These are phyloP conservation scores for Buxus sempervirens DNA, from an alignment of 164 flowering plant genomes.

Conservation along the genomic window DNA sequence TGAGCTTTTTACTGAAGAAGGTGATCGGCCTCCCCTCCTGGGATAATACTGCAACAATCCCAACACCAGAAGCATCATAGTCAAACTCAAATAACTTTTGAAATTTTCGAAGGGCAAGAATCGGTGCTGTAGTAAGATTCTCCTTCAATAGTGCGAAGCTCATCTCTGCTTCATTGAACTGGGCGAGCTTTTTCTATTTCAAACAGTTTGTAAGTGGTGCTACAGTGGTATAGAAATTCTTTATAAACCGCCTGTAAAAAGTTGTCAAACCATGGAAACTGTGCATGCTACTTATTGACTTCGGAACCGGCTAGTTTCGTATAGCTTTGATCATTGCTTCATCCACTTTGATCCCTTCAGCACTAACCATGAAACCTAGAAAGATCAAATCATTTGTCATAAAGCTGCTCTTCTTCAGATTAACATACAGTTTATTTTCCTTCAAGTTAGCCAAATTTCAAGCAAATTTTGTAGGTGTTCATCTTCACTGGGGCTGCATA, in stretches of 20 bases:
- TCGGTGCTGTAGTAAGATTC: background rate
- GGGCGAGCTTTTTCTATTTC: background rate
- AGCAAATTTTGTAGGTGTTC: background rate
- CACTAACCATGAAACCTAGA: background rate
- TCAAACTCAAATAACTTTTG: background rate
- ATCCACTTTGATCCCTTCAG: background rate
- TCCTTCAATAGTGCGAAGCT: no score
- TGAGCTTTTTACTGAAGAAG: no score
- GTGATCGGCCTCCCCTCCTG: no score
- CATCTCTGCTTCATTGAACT: background rate
- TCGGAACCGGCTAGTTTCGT: background rate
- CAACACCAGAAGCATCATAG: background rate
- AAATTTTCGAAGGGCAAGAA: background rate
- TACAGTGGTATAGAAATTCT: background rate
- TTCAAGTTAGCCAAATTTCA: no score
- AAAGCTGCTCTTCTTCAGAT: no score
- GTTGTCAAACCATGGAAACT: background rate
- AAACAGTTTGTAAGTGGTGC: background rate
- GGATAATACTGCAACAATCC: background rate
- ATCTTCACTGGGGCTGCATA: background rate
- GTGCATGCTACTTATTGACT: background rate
- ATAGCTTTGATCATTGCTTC: background rate
- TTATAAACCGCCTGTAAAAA: no score
- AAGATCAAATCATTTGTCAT: background rate
- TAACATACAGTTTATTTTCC: no score